These are phyloP conservation scores for Cytospora piceae DNA, from an alignment of 2,329 filamentous ascomycete species.

Conservation along the genomic window DNA sequence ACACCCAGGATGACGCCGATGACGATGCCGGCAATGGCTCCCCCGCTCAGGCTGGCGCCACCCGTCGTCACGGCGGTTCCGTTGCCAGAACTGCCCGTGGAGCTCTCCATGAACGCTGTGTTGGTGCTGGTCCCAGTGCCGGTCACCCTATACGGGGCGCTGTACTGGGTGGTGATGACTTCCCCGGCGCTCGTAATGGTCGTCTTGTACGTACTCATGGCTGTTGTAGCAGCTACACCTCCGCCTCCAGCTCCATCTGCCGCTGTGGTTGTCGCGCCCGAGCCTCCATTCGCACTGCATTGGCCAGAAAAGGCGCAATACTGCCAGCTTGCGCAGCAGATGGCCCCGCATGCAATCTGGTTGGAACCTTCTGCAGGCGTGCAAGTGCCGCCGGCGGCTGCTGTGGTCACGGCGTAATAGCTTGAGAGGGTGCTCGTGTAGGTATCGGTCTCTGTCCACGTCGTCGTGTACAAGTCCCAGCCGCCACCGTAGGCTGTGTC, in stretches of 20 bases:
- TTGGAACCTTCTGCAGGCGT: constrained; percentile 51
- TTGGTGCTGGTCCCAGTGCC: constrained; percentile 56
- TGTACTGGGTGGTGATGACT: constrained; percentile 59
- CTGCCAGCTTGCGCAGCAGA: constrained; percentile 73
- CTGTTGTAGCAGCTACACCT: constrained; percentile 43
- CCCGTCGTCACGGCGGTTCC: constrained; percentile 43
- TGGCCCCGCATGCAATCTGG: constrained; percentile 66
- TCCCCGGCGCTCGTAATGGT: constrained; percentile 49
- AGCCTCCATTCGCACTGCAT: constrained; percentile 56
- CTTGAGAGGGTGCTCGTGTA: constrained; percentile 64
- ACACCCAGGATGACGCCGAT: constrained; percentile 73
- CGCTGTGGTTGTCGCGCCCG: constrained; percentile 43
- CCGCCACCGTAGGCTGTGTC: constrained; percentile 39
- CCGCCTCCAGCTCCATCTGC: background rate
- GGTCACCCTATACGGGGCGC: constrained; percentile 54
- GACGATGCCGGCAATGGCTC: constrained; percentile 81
- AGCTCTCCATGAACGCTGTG: constrained; percentile 52
- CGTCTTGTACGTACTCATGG: constrained; percentile 32
- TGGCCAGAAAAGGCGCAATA: constrained; percentile 65
- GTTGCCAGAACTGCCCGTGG: constrained; percentile 46
- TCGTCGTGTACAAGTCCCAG: constrained; percentile 52
- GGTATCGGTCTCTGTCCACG: constrained; percentile 64
- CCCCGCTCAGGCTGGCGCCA: constrained; percentile 60
- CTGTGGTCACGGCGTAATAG: constrained; percentile 50
- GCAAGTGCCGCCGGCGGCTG: constrained; percentile 52